Evolutionary conservation across 2,329 filamentous ascomycete species (phyloP).

Genomic region (Phoma sp.): DNA sequence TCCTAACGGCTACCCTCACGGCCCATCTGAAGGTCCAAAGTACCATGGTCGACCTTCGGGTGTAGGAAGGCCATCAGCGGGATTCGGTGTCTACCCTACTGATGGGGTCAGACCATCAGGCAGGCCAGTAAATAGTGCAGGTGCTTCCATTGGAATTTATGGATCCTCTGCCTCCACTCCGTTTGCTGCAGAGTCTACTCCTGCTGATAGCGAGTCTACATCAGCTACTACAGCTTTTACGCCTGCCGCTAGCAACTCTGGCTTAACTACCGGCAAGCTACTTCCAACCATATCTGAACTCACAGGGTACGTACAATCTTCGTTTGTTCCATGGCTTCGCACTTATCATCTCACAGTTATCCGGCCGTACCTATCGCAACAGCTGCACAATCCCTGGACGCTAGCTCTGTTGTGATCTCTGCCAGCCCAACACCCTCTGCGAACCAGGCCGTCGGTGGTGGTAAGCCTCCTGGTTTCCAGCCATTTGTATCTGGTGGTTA

Average conservation of each 20-base stretch:
- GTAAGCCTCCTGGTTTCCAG: not conserved
- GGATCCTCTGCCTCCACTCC: not conserved
- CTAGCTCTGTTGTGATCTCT: slow-evolving; percentile 18
- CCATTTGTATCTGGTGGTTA: not conserved
- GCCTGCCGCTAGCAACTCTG: too few species aligned
- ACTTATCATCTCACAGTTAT: not conserved
- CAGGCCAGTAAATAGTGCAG: not conserved
- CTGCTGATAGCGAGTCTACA: not conserved
- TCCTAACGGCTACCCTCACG: not conserved
- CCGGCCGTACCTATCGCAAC: not conserved
- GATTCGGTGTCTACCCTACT: too few species aligned
- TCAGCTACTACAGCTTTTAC: too few species aligned
- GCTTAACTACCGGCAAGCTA: too few species aligned
- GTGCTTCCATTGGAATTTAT: not conserved
- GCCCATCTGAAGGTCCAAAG: not conserved
- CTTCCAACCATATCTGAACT: not conserved
- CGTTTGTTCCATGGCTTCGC: not conserved
- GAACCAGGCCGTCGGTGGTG: not conserved
- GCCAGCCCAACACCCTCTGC: slow-evolving; percentile 15
- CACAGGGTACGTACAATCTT: not conserved
- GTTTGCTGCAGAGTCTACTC: not conserved
- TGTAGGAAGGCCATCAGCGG: not conserved
- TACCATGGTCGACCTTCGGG: not conserved
- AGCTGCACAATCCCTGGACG: not conserved
- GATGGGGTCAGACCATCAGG: too few species aligned